Conservation (phyloP, 495 filamentous ascomycete species). For the Daldinia loculata region DNA sequence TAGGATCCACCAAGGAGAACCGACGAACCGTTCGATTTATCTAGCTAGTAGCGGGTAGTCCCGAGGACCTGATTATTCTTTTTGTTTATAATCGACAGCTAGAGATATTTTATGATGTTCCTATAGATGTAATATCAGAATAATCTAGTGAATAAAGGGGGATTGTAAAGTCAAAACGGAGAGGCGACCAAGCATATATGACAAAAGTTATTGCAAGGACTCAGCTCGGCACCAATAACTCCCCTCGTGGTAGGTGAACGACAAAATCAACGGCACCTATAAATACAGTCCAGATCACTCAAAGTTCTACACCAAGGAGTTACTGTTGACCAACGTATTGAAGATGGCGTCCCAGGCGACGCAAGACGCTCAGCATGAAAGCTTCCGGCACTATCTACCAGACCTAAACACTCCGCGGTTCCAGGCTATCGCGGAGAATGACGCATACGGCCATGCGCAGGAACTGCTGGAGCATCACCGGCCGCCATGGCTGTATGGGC, state of each 20-base stretch:
- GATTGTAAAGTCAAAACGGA: background rate
- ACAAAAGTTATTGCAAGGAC: background rate
- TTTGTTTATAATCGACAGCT: background rate
- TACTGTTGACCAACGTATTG: background rate
- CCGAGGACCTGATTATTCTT: background rate
- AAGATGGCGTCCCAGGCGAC: slow-evolving; percentile 34
- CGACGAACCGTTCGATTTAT: slow-evolving; percentile 27
- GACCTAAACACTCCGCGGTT: slow-evolving; percentile 69
- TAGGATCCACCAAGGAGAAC: slow-evolving; percentile 22
- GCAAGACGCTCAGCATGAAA: slow-evolving; percentile 37
- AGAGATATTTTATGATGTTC: background rate
- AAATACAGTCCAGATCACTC: too few relatives aligned
- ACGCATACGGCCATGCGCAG: slow-evolving; percentile 69
- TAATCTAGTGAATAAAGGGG: background rate
- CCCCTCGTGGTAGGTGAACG: background rate
- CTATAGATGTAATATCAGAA: too few relatives aligned
- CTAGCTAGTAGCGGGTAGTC: slow-evolving; percentile 13
- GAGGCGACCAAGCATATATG: background rate
- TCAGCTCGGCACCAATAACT: background rate
- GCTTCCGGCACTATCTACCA: slow-evolving; percentile 67
- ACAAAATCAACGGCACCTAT: too few relatives aligned
- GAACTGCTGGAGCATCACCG: slow-evolving; percentile 65
- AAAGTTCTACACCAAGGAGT: too few relatives aligned
- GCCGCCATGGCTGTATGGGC: slow-evolving; percentile 73
- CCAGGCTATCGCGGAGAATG: slow-evolving; percentile 67